These are phyloP conservation scores for Aspergillus egyptiacus DNA, from an alignment of 495 filamentous ascomycete genomes.

Conservation along the genomic window DNA sequence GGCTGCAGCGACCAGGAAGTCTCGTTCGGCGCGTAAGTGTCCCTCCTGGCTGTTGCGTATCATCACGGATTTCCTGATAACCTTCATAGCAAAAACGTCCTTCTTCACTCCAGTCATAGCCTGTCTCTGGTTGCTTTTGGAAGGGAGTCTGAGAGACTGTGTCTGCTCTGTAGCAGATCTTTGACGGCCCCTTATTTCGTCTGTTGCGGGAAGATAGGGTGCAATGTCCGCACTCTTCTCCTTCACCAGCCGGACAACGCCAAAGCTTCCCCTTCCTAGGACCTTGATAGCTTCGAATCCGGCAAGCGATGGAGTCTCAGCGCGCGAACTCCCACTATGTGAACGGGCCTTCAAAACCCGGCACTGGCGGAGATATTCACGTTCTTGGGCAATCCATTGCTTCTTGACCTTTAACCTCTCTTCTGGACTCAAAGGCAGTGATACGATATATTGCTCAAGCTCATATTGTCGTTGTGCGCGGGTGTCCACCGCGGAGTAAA, in stretches of 20 bases:
- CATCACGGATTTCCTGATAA: slow-evolving; percentile 89
- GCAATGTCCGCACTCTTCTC: slow-evolving; percentile 40
- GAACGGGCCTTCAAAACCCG: slow-evolving; percentile 62
- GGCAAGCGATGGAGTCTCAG: slow-evolving; percentile 45
- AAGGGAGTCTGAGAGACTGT: slow-evolving; percentile 16
- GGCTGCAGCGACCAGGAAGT: slow-evolving; percentile 82
- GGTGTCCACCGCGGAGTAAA: slow-evolving; percentile 49
- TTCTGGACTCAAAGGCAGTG: slow-evolving; percentile 44
- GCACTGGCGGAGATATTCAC: slow-evolving; percentile 65
- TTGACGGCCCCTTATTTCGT: neutral
- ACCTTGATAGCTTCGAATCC: slow-evolving; percentile 76
- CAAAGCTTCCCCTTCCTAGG: slow-evolving; percentile 95
- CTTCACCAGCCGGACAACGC: slow-evolving; percentile 77
- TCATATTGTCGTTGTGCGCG: slow-evolving; percentile 61
- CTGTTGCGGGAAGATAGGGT: neutral
- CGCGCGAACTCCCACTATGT: slow-evolving; percentile 25
- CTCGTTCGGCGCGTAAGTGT: slow-evolving; percentile 83
- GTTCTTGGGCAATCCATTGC: slow-evolving; percentile 61
- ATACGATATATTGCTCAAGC: slow-evolving; percentile 57
- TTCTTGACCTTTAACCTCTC: slow-evolving; percentile 50
- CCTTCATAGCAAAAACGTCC: slow-evolving; percentile 89
- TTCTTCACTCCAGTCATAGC: slow-evolving; percentile 35
- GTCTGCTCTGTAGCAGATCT: neutral
- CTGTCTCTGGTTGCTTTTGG: slow-evolving; percentile 21
- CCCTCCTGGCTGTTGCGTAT: slow-evolving; percentile 84